Conservation (phyloP, 352 stramenopile species). For the Globisporangium lucens region DNA sequence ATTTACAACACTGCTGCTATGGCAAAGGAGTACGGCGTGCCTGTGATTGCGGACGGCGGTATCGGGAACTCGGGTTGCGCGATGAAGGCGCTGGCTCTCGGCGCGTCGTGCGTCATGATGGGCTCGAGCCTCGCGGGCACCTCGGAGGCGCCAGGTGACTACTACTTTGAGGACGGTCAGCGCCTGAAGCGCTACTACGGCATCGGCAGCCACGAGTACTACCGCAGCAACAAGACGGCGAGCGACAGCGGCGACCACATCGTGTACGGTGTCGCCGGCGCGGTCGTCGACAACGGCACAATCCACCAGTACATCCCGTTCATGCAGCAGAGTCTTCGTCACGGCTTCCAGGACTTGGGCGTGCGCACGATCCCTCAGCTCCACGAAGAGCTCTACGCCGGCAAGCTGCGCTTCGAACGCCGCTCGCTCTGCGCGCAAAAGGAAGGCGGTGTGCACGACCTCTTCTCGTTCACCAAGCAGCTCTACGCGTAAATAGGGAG, state of each 20-base stretch:
- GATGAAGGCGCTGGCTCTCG: conserved; percentile 96
- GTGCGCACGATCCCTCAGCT: conserved; percentile 86
- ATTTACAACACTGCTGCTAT: conserved; percentile 97
- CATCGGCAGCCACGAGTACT: conserved; percentile 96
- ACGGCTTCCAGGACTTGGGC: conserved; percentile 97
- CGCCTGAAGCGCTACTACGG: conserved; percentile 99
- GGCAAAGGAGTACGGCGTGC: conserved; percentile 93
- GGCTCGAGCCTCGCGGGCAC: conserved; percentile 97
- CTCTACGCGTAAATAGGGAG: conserved; percentile 46
- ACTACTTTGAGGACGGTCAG: conserved; percentile 99
- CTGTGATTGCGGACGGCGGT: conserved; percentile 97
- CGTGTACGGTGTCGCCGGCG: conserved; percentile 96
- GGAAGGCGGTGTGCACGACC: conserved; percentile 96
- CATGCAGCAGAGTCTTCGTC: conserved; percentile 95
- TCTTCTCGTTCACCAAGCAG: conserved; percentile 95
- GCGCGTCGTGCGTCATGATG: conserved; percentile 98
- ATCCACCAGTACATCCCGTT: conserved; percentile 98
- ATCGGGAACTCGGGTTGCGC: conserved; percentile 96
- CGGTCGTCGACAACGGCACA: conserved; percentile 98
- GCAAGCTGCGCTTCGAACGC: conserved; percentile 93
- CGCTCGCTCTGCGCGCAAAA: conserved; percentile 96
- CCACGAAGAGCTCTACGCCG: conserved; percentile 64
- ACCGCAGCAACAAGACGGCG: conserved; percentile 42
- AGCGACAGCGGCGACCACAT: conserved; percentile 88
- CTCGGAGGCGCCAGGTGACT: conserved; percentile 97